A percentile compares a stretch with the other conserved stretches of the same genome.
These are phyloP conservation scores for Alternaria infectoria DNA, from an alignment of 2,329 filamentous ascomycete genomes.

Conservation along the genomic window DNA sequence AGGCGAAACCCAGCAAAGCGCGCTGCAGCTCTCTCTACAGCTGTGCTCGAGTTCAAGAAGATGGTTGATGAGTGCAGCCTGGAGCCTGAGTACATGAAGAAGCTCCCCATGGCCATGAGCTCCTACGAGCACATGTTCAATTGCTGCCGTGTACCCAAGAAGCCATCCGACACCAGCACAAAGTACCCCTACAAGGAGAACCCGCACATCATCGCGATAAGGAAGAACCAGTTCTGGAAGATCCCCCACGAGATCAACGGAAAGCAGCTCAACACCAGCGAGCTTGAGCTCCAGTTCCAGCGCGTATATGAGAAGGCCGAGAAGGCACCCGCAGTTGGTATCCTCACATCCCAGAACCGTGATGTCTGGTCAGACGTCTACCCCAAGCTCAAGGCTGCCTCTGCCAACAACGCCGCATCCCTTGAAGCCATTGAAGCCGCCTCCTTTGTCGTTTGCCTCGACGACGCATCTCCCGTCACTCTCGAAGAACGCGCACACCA, in stretches of 20 bases:
- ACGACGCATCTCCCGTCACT: slow-evolving; percentile 89
- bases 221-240: slow-evolving; percentile 99
- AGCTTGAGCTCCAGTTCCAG: slow-evolving; percentile 89
- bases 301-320: slow-evolving; percentile 78
- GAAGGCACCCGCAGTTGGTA: slow-evolving; percentile 74
- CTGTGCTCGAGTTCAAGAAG: slow-evolving; percentile 91
- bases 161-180: slow-evolving; percentile 79
- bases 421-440: slow-evolving; percentile 85
- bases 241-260: slow-evolving; percentile 81
- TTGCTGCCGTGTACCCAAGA: slow-evolving; percentile 80
- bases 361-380: slow-evolving; percentile 84
- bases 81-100: slow-evolving; percentile 99
- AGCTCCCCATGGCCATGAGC: slow-evolving; percentile 96
- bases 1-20: slow-evolving; percentile 89
- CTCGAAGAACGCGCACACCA: slow-evolving; percentile 93
- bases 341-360: slow-evolving; percentile 88
- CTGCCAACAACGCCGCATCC: slow-evolving; percentile 76
- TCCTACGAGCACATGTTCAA: slow-evolving; percentile 99
- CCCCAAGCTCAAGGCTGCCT: slow-evolving; percentile 71
- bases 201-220: slow-evolving; percentile 86
- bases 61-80: slow-evolving; percentile 81
- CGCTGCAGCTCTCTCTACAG: slow-evolving; percentile 86
- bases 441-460: slow-evolving; percentile 90
- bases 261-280: slow-evolving; percentile 82
- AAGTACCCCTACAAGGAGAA: slow-evolving; percentile 79